These are phyloP conservation scores for Xenoacremonium recifei DNA, from an alignment of 2,329 filamentous ascomycete species.

Conservation along the genomic window DNA sequence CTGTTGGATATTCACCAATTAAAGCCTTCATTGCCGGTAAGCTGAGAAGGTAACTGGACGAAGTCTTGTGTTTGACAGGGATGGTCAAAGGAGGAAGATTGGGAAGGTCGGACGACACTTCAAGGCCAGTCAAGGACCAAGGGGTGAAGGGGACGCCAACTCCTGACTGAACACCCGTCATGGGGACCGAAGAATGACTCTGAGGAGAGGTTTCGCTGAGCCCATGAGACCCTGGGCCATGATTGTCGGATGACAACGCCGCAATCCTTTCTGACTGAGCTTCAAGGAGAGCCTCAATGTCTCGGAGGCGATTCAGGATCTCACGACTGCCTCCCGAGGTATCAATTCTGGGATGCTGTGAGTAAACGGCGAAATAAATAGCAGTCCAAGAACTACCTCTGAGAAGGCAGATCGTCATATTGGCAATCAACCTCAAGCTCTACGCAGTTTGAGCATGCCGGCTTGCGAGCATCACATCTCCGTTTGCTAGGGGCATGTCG, in stretches of 20 bases:
- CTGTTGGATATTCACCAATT: conserved; percentile 28
- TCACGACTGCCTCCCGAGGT: conserved; percentile 27
- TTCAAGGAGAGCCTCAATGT: conserved; percentile 25
- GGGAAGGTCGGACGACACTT: conserved; percentile 8
- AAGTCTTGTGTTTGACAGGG: conserved; percentile 28
- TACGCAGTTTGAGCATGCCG: conserved; percentile 23
- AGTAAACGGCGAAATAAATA: background rate
- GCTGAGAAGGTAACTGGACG: conserved; percentile 26
- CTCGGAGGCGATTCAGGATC: conserved; percentile 24
- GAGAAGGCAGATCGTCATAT: conserved; percentile 28
- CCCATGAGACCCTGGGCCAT: background rate
- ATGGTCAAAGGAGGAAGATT: conserved; percentile 25
- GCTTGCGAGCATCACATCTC: conserved; percentile 26
- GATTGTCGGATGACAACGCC: conserved; percentile 6
- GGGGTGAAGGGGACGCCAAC: conserved; percentile 4
- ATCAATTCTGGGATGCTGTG: conserved; percentile 20
- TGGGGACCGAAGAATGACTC: conserved; percentile 13
- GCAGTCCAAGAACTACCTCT: conserved; percentile 12
- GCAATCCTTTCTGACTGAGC: conserved; percentile 16
- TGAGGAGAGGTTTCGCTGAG: conserved; percentile 12
- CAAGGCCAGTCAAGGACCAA: conserved; percentile 1
- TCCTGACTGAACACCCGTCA: conserved; percentile 4
- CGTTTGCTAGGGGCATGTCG: conserved; percentile 25
- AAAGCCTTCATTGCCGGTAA: conserved; percentile 26
- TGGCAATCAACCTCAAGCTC: conserved; percentile 25